These are phyloP conservation scores for Hymenoscyphus salicellus DNA, from an alignment of 2,329 filamentous ascomycete species.

Conservation along the genomic window DNA sequence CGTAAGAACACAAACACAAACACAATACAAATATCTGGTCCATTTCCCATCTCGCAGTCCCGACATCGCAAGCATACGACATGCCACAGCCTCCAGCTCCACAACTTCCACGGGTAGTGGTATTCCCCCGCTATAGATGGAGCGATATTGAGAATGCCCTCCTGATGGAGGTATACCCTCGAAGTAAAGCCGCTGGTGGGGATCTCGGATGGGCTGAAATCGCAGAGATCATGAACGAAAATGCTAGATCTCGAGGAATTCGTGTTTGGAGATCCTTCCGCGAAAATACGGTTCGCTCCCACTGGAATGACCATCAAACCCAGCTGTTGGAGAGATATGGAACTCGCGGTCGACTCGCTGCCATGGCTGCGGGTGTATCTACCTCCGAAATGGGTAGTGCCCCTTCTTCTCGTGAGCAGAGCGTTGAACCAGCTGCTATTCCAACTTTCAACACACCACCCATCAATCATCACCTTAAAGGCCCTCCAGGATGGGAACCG, in stretches of 20 bases:
- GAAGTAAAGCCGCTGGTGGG: not conserved
- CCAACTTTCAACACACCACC: not conserved
- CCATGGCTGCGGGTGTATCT: not conserved
- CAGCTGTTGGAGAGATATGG: not conserved
- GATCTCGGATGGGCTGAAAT: not conserved
- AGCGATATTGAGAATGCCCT: not conserved
- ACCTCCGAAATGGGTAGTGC: not conserved
- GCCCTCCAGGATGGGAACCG: not conserved
- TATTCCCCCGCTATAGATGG: not conserved
- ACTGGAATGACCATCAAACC: not conserved
- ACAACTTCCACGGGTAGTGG: no score
- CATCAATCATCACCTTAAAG: not conserved
- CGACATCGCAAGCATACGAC: not conserved
- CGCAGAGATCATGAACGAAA: not conserved
- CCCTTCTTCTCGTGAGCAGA: not conserved
- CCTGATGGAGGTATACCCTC: not conserved
- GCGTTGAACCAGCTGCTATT: not conserved
- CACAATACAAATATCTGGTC: not conserved
- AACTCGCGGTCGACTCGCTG: not conserved
- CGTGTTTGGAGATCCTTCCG: not conserved
- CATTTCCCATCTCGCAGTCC: not conserved
- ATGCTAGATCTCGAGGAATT: not conserved
- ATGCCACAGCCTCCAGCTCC: not conserved
- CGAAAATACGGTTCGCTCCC: not conserved
- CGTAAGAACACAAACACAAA: not conserved